Percentiles rank a stretch among this genome's conserved stretches.
phyloP scores from a whole-genome alignment of 1,284 basidiomycete genomes.

The Boletus sp. region DNA sequence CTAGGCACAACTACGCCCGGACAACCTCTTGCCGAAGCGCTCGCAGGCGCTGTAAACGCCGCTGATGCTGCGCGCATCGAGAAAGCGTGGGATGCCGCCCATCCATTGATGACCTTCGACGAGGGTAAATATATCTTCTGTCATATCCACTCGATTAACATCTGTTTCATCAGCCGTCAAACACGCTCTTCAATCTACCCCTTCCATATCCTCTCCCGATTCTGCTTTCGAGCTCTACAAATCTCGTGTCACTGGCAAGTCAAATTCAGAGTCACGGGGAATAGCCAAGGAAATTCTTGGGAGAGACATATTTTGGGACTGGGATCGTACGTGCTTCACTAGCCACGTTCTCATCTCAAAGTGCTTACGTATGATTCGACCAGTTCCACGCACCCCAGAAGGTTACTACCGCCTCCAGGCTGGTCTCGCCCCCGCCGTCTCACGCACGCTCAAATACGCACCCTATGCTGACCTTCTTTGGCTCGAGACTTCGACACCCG shows the following conservation, averaged over 20 bases:
- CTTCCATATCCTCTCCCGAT: constrained; percentile 43
- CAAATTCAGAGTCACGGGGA: constrained; percentile 69
- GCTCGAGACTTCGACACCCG: constrained; percentile 87
- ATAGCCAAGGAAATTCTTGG: constrained; percentile 71
- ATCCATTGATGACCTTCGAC: constrained; percentile 79
- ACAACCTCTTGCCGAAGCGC: constrained; percentile 69
- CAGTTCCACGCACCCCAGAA: constrained; percentile 84
- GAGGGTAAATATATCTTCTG: constrained; percentile 50
- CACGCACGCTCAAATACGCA: constrained; percentile 75
- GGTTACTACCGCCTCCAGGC: constrained; percentile 89
- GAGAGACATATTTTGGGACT: constrained; percentile 74
- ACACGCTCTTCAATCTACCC: constrained; percentile 26
- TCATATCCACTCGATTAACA: constrained; percentile 3
- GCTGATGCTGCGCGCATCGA: constrained; percentile 75
- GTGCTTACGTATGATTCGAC: constrained; percentile 4
- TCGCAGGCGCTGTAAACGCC: constrained; percentile 69
- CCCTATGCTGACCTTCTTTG: constrained; percentile 83
- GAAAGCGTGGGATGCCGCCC: constrained; percentile 69
- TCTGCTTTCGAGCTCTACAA: constrained; percentile 60
- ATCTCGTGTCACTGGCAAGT: constrained; percentile 59
- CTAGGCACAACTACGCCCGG: constrained; percentile 60
- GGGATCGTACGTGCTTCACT: constrained; percentile 62
- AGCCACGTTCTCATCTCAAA: not conserved
- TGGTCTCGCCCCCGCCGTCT: constrained; percentile 82
- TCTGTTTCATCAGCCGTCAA: constrained; percentile 51